phyloP scores from a whole-genome alignment of 257 asterid species.

The Capsicum rhomboideum region DNA sequence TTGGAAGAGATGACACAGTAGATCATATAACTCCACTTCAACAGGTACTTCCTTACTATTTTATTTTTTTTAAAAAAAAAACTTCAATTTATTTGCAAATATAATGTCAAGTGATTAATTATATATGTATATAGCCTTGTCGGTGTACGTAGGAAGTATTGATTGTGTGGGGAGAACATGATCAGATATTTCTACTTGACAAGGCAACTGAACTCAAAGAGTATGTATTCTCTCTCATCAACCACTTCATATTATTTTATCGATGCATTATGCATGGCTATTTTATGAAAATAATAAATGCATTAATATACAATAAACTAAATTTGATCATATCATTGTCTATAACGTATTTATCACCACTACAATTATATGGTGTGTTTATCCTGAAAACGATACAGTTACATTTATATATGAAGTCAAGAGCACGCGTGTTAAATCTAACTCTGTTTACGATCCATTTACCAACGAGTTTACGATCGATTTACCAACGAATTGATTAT shows the following conservation, averaged over 20 bases:
- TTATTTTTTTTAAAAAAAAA: no score
- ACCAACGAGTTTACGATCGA: no score
- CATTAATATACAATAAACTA: background rate
- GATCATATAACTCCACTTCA: slow-evolving; percentile 32
- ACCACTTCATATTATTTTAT: background rate
- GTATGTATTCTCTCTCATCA: slow-evolving; percentile 23
- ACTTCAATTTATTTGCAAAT: background rate
- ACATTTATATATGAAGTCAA: no score
- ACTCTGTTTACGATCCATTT: no score
- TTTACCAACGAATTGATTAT: no score
- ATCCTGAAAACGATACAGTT: no score
- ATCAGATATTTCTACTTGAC: slow-evolving; percentile 53
- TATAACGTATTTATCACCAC: no score
- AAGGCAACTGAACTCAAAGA: slow-evolving; percentile 49
- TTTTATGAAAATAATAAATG: background rate
- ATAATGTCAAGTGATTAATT: background rate
- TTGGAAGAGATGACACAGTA: slow-evolving; percentile 35
- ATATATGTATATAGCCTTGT: background rate
- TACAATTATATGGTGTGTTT: no score
- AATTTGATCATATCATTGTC: no score
- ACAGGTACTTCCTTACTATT: slow-evolving; percentile 27
- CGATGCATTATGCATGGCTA: background rate
- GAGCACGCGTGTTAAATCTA: no score
- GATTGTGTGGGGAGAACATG: slow-evolving; percentile 85
- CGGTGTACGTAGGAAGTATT: slow-evolving; percentile 42